phyloP scores from a whole-genome alignment of 2,329 filamentous ascomycete species.

The Ustulina deusta region DNA sequence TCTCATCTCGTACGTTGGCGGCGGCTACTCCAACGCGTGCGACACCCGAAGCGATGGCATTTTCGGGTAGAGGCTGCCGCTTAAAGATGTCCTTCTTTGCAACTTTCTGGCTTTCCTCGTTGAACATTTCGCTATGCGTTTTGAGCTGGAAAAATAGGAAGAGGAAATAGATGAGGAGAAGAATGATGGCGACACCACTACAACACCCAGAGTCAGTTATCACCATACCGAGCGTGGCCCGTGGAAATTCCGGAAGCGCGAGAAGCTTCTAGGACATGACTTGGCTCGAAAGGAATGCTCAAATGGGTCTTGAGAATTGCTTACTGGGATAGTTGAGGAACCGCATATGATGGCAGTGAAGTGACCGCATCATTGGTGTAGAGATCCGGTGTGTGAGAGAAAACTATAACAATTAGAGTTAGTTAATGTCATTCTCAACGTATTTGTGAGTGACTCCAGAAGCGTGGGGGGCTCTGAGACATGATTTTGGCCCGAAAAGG shows the following conservation, averaged over 20 bases:
- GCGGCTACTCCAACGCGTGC: slow-evolving; percentile 37
- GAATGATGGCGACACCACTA: slow-evolving; percentile 77
- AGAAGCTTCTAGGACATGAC: not conserved
- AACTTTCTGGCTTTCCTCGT: slow-evolving; percentile 81
- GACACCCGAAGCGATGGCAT: slow-evolving; percentile 45
- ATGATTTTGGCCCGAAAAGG: too few relatives aligned
- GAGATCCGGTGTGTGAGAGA: slow-evolving; percentile 66
- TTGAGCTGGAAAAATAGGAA: slow-evolving; percentile 94
- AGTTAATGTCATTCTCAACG: not conserved
- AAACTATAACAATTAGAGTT: slow-evolving; percentile 58
- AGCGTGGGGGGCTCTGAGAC: not conserved
- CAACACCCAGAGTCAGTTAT: not conserved
- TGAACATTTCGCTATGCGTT: slow-evolving; percentile 85
- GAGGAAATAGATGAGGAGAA: slow-evolving; percentile 83
- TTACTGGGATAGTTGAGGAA: slow-evolving; percentile 71
- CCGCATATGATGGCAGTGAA: slow-evolving; percentile 67
- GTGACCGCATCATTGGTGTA: slow-evolving; percentile 47
- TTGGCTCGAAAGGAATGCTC: not conserved
- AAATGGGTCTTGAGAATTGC: not conserved
- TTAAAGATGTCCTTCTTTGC: slow-evolving; percentile 44
- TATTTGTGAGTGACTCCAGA: not conserved
- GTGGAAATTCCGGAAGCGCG: not conserved
- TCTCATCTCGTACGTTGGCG: slow-evolving; percentile 46
- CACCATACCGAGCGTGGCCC: not conserved
- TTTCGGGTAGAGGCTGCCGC: slow-evolving; percentile 37